Conservation (phyloP, 768 basidiomycete genomes). For the Tricholoma sp. region DNA sequence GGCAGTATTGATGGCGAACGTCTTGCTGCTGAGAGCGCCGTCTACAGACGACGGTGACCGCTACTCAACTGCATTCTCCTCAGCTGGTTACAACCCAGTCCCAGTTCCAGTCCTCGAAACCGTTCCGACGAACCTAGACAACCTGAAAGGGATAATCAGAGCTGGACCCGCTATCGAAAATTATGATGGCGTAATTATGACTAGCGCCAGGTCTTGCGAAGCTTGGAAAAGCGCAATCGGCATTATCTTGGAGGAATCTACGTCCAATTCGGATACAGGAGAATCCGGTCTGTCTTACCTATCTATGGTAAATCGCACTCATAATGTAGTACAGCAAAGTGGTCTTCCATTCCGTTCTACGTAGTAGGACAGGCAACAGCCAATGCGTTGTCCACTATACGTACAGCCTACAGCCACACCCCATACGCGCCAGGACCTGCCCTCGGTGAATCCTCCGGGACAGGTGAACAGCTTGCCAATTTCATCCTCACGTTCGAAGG, state of each 20-base stretch:
- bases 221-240: conserved; percentile 54
- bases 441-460: conserved; percentile 53
- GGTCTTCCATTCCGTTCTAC: conserved; percentile 68
- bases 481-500: conserved; percentile 47
- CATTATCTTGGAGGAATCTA: conserved; percentile 8
- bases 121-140: conserved; percentile 40
- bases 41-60: conserved; percentile 41
- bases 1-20: conserved; percentile 23
- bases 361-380: conserved; percentile 71
- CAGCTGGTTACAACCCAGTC: conserved; percentile 43
- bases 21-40: conserved; percentile 42
- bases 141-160: conserved; percentile 38
- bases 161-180: conserved; percentile 26
- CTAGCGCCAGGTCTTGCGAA: conserved; percentile 73
- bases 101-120: conserved; percentile 78
- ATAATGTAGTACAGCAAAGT: conserved; percentile 29
- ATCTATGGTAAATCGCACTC: background rate
- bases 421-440: conserved; percentile 25
- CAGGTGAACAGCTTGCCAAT: conserved; percentile 57
- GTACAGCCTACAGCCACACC: conserved; percentile 18
- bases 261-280: background rate
- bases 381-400: conserved; percentile 34
- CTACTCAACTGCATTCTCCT: conserved; percentile 50
- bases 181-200: conserved; percentile 65
- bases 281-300: conserved; percentile 11